These are phyloP conservation scores for Peronospora farinosa DNA, from an alignment of 352 stramenopile species.

Conservation along the genomic window DNA sequence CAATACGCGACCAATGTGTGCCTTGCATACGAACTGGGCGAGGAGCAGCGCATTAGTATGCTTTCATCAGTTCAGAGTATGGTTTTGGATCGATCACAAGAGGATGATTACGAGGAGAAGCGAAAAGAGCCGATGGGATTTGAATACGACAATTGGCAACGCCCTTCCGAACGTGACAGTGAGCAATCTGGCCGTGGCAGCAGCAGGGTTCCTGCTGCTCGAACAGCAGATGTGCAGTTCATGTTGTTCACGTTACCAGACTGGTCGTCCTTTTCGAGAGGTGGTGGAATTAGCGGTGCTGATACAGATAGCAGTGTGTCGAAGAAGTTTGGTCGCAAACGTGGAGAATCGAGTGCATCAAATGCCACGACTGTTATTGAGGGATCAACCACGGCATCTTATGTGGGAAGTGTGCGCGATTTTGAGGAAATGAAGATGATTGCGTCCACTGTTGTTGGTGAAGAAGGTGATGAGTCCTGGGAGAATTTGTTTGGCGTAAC, in stretches of 20 bases:
- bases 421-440: slow-evolving; percentile 70
- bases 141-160: slow-evolving; percentile 19
- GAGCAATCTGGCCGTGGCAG: slow-evolving; percentile 20
- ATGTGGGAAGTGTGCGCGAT: slow-evolving; percentile 32
- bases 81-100: slow-evolving; percentile 23
- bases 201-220: slow-evolving; percentile 21
- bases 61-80: slow-evolving; percentile 49
- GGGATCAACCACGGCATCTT: slow-evolving; percentile 37
- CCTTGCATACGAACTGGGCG: slow-evolving; percentile 72
- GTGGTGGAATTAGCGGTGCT: slow-evolving; percentile 13
- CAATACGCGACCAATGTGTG: slow-evolving; percentile 72
- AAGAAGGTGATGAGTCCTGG: slow-evolving; percentile 49
- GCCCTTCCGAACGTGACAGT: slow-evolving; percentile 17
- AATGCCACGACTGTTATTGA: slow-evolving; percentile 37
- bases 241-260: slow-evolving; percentile 54
- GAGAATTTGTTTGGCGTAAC: slow-evolving; percentile 59
- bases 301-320: slow-evolving; percentile 19
- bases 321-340: slow-evolving; percentile 33
- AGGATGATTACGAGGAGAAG: slow-evolving; percentile 40
- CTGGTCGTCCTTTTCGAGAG: slow-evolving; percentile 45
- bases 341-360: slow-evolving; percentile 31
- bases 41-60: slow-evolving; percentile 72
- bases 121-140: slow-evolving; percentile 28
- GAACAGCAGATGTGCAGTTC: slow-evolving; percentile 45
- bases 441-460: slow-evolving; percentile 37